Percentiles rank a stretch among this genome's conserved stretches.
These are phyloP conservation scores for Helichrysum umbraculigerum DNA, from an alignment of 129 eudicot genomes.

Conservation along the genomic window DNA sequence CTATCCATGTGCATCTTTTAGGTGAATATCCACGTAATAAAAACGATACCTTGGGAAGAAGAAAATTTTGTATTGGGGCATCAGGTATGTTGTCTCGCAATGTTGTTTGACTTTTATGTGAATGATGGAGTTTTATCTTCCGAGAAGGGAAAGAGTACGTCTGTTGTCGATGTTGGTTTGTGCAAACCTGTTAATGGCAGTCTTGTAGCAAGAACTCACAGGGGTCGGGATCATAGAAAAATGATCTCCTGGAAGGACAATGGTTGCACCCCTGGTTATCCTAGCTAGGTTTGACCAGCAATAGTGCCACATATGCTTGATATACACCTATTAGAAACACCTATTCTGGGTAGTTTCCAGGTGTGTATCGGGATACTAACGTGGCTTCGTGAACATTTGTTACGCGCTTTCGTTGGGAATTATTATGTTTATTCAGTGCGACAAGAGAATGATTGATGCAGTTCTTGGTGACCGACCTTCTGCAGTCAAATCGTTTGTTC, in stretches of 20 bases:
- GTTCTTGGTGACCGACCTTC: not conserved
- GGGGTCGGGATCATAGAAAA: slow-evolving; percentile 93
- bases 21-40: slow-evolving; percentile 73
- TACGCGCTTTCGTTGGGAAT: not conserved
- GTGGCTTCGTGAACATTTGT: not conserved
- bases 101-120: slow-evolving; percentile 82
- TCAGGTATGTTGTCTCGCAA: slow-evolving; percentile 78
- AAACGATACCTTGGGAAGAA: slow-evolving; percentile 60
- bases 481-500: not conserved
- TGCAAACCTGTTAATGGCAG: slow-evolving; percentile 70
- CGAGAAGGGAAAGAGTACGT: slow-evolving; percentile 48
- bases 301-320: not conserved
- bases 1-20: slow-evolving; percentile 23
- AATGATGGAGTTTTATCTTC: slow-evolving; percentile 44
- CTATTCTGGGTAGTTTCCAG: not conserved
- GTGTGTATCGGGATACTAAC: not conserved
- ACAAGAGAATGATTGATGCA: not conserved
- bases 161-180: slow-evolving; percentile 77
- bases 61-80: slow-evolving; percentile 63
- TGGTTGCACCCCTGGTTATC: slow-evolving; percentile 73
- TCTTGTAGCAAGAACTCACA: slow-evolving; percentile 60
- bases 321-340: not conserved
- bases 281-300: slow-evolving; percentile 39
- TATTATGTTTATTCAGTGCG: not conserved
- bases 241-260: slow-evolving; percentile 90